Percentiles rank a stretch among this genome's conserved stretches.
phyloP scores from a whole-genome alignment of 192 early-diverging fungal genomes.

The Gigaspora rosea region DNA sequence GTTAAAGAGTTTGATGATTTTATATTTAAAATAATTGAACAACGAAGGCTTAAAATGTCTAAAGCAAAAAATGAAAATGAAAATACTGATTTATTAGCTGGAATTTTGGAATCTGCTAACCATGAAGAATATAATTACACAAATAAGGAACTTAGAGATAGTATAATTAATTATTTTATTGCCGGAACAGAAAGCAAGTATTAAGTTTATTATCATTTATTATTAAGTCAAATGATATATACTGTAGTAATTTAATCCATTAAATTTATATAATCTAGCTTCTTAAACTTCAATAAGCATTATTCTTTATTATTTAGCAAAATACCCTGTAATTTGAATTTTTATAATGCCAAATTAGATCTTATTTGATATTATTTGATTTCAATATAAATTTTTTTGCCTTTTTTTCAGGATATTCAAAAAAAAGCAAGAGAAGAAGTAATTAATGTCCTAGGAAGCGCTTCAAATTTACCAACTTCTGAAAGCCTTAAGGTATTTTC shows the following conservation, averaged over 20 bases:
- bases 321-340: constrained; percentile 1
- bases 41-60: no score
- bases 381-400: neutral
- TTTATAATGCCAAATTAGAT: neutral
- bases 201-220: neutral
- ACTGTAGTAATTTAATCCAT: no score
- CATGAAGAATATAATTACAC: no score
- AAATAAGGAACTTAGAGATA: neutral
- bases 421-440: constrained; percentile 6
- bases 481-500: neutral
- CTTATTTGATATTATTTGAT: neutral
- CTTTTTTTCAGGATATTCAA: neutral
- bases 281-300: neutral
- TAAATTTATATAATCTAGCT: neutral
- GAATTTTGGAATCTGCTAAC: no score
- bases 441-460: neutral
- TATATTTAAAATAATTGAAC: no score
- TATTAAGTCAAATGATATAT: neutral
- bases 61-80: no score
- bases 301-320: neutral
- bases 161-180: neutral
- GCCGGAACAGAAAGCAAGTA: neutral
- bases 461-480: neutral
- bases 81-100: no score
- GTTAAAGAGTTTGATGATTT: no score